Evolutionary conservation across 495 filamentous ascomycete species (phyloP), one percentile per base, ranked within the genome.

Genomic region (Aspergillus bridgeri): DNA sequence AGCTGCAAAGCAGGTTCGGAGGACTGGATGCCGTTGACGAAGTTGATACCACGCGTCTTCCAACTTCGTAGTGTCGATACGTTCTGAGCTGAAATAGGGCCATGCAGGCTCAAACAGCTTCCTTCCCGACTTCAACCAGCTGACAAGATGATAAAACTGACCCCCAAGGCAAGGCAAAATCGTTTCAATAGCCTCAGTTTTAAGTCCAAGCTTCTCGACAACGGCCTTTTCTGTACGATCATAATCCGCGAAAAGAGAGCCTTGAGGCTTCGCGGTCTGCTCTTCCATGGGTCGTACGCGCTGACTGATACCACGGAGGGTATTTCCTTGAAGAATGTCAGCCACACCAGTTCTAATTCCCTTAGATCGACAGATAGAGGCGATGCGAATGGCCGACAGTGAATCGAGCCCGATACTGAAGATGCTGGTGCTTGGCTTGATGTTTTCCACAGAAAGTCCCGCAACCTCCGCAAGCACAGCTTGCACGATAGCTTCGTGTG

Each of bases 361-460:
- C 42, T 81, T 72, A 45, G 83, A 85, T 19, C 82, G 80, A 9
- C 92, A 75, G n/a, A 86, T 70, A 0, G 84, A 78, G 21, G 85
- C 82, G 17, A 87, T 79, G 48, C 87, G 86, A 69, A 96, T 92
- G 9, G 91, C 89, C 53, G 87, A 89, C 64, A 98, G 90, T 3
- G 92, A 96, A 66, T 98, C 92, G 38, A 96, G 78, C 6, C 93
- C 92, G 6, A 98, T 79, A 61, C 89, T 85, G 66, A 93, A 95
- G 21, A 96, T 88, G 21, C 81, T 90, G 42, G 85, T 78, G n/a
- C 74, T 70, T 25, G 79, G 78, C 7, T 75, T 68, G 38, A 97
- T 92, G 11, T 80, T 72, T 2, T 79, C 63, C n/a, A 77, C 71
- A 0, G 86, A 69, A 0, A 90, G 67, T 11, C 79, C 81, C 0